Conservation (phyloP, 306 rosid species). For the Medicago truncatula region DNA sequence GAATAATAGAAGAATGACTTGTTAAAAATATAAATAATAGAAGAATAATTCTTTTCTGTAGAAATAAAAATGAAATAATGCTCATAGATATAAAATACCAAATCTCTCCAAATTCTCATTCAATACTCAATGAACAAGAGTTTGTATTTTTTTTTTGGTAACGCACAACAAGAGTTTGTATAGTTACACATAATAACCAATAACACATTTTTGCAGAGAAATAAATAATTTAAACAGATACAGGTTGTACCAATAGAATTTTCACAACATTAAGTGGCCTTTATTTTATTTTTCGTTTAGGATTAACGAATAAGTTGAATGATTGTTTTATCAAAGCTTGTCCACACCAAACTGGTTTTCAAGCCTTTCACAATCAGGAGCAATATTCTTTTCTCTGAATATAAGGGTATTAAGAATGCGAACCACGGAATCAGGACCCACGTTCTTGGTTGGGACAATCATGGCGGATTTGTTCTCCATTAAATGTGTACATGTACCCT, state of each 20-base stretch:
- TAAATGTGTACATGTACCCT: not conserved
- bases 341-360: conserved; percentile 46
- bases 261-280: not conserved
- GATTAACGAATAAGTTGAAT: not conserved
- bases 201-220: not conserved
- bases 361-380: conserved; percentile 25
- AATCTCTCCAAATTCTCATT: not conserved
- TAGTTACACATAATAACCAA: not conserved
- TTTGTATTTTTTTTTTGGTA: too few species aligned
- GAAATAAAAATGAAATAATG: not conserved
- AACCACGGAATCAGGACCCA: not conserved
- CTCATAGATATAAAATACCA: not conserved
- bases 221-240: not conserved
- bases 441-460: conserved; percentile 47
- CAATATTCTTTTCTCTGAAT: conserved; percentile 46
- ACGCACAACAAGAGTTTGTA: not conserved
- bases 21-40: too few species aligned
- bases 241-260: not conserved
- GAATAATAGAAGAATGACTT: too few species aligned
- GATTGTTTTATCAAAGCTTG: not conserved
- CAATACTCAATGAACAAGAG: not conserved
- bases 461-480: conserved; percentile 35
- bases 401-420: conserved; percentile 63
- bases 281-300: not conserved
- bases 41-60: too few species aligned